phyloP scores from a whole-genome alignment of 2,329 filamentous ascomycete species.

The Sporothrix sp. region DNA sequence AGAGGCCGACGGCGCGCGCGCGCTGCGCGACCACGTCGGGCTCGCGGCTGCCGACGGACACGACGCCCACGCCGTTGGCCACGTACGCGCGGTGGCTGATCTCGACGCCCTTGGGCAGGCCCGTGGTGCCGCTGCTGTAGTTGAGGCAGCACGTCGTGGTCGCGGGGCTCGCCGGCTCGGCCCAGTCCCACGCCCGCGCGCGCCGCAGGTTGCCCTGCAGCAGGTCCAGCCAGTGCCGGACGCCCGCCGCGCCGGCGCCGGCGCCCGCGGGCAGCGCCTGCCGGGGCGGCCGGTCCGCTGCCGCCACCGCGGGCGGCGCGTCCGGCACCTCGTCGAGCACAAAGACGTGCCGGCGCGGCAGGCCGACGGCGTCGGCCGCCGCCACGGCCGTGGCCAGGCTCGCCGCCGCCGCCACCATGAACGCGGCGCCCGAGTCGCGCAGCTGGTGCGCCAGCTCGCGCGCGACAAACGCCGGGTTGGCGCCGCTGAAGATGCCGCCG shows the following conservation, averaged over 20 bases:
- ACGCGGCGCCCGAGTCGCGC: constrained; percentile 56
- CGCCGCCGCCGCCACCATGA: constrained; percentile 53
- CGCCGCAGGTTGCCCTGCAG: constrained; percentile 37
- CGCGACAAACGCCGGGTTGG: constrained; percentile 40
- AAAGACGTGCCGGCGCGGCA: constrained; percentile 49
- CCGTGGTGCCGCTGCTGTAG: constrained; percentile 71
- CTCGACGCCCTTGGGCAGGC: constrained; percentile 72
- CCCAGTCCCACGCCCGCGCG: constrained; percentile 54
- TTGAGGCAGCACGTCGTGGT: constrained; percentile 59
- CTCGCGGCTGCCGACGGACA: constrained; percentile 36
- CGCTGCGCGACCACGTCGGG: constrained; percentile 35
- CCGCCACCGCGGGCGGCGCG: constrained; percentile 26
- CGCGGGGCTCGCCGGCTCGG: constrained; percentile 41
- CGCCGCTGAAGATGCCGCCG: constrained; percentile 65
- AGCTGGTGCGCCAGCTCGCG: constrained; percentile 69
- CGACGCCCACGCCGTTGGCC: constrained; percentile 55
- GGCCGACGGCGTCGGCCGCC: constrained; percentile 49
- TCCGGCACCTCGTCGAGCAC: constrained; percentile 47
- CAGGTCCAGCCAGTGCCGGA: constrained; percentile 55
- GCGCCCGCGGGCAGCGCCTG: background rate
- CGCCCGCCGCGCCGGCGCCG: constrained; percentile 13
- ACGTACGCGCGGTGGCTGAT: constrained; percentile 71
- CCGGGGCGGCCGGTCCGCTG: background rate
- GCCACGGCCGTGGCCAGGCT: constrained; percentile 55
- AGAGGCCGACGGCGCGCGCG: constrained; percentile 38